Percentiles rank a stretch among this genome's conserved stretches.
These are phyloP conservation scores for Xylariaceae sp. DNA, from an alignment of 2,329 filamentous ascomycete species.

Conservation along the genomic window DNA sequence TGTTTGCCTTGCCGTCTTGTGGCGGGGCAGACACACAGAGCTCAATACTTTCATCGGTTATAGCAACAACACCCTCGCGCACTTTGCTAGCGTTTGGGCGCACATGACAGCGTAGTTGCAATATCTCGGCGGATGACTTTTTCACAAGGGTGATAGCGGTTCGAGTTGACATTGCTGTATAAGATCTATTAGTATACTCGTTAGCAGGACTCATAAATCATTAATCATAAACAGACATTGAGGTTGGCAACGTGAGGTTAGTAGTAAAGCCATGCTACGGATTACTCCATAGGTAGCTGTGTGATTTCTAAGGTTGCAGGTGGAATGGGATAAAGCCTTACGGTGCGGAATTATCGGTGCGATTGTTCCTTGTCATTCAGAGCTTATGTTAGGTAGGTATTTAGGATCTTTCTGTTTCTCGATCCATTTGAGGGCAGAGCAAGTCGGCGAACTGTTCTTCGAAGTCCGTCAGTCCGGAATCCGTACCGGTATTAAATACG, in stretches of 20 bases:
- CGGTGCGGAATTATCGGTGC: too few relatives aligned
- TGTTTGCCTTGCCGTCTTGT: constrained; percentile 63
- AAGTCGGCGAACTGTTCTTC: too few relatives aligned
- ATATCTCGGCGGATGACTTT: constrained; percentile 37
- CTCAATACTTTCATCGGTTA: constrained; percentile 55
- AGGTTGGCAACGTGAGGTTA: background rate
- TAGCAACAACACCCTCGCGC: constrained; percentile 54
- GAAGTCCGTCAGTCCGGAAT: too few relatives aligned
- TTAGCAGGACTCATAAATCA: background rate
- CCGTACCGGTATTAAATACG: too few relatives aligned
- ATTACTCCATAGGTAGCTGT: background rate
- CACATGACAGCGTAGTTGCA: constrained; percentile 61
- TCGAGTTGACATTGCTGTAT: constrained; percentile 34
- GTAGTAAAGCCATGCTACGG: background rate
- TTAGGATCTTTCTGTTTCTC: too few relatives aligned
- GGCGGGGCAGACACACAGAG: constrained; percentile 62
- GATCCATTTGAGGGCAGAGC: too few relatives aligned
- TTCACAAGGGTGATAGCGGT: constrained; percentile 45
- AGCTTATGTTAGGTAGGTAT: too few relatives aligned
- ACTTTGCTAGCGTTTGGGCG: constrained; percentile 59
- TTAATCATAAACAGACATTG: background rate
- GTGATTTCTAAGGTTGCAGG: too few relatives aligned
- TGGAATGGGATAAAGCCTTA: too few relatives aligned
- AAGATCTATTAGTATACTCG: background rate
- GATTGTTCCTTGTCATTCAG: too few relatives aligned